phyloP scores from a whole-genome alignment of 345 rosid genomes.

The Zanthoxylum bungeanum region DNA sequence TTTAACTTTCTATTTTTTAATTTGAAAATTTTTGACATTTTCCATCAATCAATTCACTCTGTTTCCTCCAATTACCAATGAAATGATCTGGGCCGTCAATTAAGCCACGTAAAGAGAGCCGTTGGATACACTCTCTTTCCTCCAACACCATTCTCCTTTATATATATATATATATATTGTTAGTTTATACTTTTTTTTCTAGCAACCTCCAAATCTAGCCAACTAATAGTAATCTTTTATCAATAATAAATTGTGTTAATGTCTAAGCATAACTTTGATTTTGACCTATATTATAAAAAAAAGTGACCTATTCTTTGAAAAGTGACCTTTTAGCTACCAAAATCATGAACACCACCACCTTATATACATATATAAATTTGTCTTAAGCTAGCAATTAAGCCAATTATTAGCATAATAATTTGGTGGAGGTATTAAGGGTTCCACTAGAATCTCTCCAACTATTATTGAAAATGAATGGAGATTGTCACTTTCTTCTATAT shows the following conservation, averaged over 20 bases:
- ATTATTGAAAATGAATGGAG: too few species aligned
- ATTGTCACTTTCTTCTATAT: too few species aligned
- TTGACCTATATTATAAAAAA: background rate
- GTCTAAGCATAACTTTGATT: background rate
- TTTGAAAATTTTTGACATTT: too few species aligned
- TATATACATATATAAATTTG: too few species aligned
- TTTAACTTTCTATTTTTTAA: too few species aligned
- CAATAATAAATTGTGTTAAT: background rate
- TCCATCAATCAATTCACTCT: too few species aligned
- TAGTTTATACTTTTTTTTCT: background rate
- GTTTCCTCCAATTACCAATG: too few species aligned
- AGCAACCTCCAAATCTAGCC: background rate
- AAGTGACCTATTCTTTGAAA: background rate
- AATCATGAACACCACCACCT: background rate
- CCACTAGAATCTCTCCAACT: rapidly evolving
- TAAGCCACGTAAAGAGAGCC: too few species aligned
- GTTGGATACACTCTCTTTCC: too few species aligned
- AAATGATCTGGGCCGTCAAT: too few species aligned
- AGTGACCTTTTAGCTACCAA: background rate
- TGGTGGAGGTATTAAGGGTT: background rate
- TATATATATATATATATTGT: too few species aligned
- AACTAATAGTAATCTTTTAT: background rate
- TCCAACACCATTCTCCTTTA: too few species aligned
- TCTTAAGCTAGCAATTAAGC: background rate
- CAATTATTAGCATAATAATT: background rate